These are phyloP conservation scores for Arctium lappa DNA, from an alignment of 129 eudicot genomes.

Conservation along the genomic window DNA sequence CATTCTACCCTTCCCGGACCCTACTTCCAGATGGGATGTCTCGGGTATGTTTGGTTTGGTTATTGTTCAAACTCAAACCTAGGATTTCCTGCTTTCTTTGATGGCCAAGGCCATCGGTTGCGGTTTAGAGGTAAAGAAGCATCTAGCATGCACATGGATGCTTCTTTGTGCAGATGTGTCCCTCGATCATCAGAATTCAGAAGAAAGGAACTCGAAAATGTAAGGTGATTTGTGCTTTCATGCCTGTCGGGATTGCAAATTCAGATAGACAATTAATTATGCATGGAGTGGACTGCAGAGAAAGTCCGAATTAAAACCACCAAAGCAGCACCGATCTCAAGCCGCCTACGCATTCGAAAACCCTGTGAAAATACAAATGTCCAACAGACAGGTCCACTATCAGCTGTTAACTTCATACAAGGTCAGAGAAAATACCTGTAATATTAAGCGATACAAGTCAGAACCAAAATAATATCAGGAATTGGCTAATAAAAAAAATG, in stretches of 20 bases:
- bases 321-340: constrained; percentile 36
- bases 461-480: constrained; percentile 21
- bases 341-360: constrained; percentile 35
- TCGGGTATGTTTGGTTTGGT: not conserved
- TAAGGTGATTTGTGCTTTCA: constrained; percentile 1
- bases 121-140: not conserved
- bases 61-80: not conserved
- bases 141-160: not conserved
- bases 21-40: not conserved
- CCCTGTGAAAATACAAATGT: constrained; percentile 82
- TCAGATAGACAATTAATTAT: constrained; percentile 18
- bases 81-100: not conserved
- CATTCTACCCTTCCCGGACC: no score
- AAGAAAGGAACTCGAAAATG: not conserved
- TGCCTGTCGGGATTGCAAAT: constrained; percentile 8
- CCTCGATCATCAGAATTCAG: not conserved
- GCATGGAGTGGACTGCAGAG: constrained; percentile 23
- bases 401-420: constrained; percentile 91
- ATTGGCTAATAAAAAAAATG: not conserved
- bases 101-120: not conserved
- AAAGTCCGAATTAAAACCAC: constrained; percentile 28
- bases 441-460: constrained; percentile 53
- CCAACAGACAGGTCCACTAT: constrained; percentile 85
- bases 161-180: not conserved
- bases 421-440: constrained; percentile 99